These are phyloP conservation scores for Pseudoperonospora humuli DNA, from an alignment of 352 stramenopile genomes.

Conservation along the genomic window DNA sequence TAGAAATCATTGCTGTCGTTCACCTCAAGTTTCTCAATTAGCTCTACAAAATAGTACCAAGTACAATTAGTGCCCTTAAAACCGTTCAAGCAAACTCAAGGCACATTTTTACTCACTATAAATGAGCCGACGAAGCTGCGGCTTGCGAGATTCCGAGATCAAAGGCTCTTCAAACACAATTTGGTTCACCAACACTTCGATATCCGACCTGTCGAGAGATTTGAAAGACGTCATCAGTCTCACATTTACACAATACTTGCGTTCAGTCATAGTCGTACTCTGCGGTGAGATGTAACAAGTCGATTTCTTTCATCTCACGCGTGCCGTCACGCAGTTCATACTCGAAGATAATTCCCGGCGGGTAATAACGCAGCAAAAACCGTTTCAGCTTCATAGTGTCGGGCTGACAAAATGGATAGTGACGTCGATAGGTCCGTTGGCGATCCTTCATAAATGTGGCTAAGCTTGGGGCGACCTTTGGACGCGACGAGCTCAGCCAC, in stretches of 20 bases:
- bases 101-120: too few species aligned
- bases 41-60: conserved; percentile 70
- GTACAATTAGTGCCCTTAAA: not conserved
- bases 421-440: too few species aligned
- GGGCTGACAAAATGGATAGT: too few species aligned
- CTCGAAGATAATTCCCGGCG: conserved; percentile 93
- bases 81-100: too few species aligned
- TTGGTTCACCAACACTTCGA: conserved; percentile 91
- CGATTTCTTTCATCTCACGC: conserved; percentile 92
- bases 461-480: too few species aligned
- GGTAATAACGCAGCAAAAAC: conserved; percentile 94
- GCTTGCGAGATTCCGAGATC: too few species aligned
- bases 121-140: too few species aligned
- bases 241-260: too few species aligned
- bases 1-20: conserved; percentile 95
- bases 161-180: too few species aligned
- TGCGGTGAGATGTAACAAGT: conserved; percentile 89
- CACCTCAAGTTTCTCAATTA: conserved; percentile 92
- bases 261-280: conserved; percentile 39
- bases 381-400: conserved; percentile 92
- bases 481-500: too few species aligned
- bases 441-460: too few species aligned
- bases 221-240: too few species aligned
- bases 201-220: conserved; percentile 87
- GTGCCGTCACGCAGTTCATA: conserved; percentile 92